A percentile compares a stretch with the other conserved stretches of the same genome.
phyloP scores from a whole-genome alignment of 169 alveolate species.

The Plasmodium coatneyi region DNA sequence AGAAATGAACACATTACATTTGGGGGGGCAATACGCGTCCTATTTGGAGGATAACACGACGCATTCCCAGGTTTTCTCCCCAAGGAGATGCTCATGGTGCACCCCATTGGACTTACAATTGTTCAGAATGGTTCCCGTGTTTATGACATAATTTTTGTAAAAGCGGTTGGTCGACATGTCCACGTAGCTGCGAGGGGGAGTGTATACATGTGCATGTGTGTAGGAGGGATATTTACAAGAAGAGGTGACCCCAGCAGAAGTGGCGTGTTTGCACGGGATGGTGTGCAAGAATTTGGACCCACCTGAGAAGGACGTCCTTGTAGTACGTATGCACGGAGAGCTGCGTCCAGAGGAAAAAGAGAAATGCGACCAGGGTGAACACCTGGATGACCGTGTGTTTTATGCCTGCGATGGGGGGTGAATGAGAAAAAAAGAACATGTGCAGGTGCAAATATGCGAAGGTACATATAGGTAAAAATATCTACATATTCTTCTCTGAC shows the following conservation, averaged over 20 bases:
- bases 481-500: not conserved
- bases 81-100: not conserved
- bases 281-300: not conserved
- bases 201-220: not conserved
- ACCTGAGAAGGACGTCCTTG: constrained; percentile 38
- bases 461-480: not conserved
- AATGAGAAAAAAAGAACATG: not conserved
- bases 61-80: not conserved
- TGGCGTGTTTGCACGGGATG: not conserved
- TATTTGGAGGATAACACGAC: not conserved
- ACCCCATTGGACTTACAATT: constrained; percentile 11
- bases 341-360: constrained; percentile 25
- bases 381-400: constrained; percentile 54
- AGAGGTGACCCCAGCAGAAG: not conserved
- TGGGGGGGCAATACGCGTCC: not conserved
- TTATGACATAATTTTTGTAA: constrained; percentile 34
- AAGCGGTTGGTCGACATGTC: constrained; percentile 5
- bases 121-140: constrained; percentile 32
- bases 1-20: not conserved
- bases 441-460: not conserved
- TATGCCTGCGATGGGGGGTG: constrained; percentile 1
- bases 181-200: constrained; percentile 3
- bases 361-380: not conserved
- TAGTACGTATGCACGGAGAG: constrained; percentile 32
- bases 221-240: not conserved